These are phyloP conservation scores for Ceratocystis cubensis DNA, from an alignment of 2,329 filamentous ascomycete species.

Conservation along the genomic window DNA sequence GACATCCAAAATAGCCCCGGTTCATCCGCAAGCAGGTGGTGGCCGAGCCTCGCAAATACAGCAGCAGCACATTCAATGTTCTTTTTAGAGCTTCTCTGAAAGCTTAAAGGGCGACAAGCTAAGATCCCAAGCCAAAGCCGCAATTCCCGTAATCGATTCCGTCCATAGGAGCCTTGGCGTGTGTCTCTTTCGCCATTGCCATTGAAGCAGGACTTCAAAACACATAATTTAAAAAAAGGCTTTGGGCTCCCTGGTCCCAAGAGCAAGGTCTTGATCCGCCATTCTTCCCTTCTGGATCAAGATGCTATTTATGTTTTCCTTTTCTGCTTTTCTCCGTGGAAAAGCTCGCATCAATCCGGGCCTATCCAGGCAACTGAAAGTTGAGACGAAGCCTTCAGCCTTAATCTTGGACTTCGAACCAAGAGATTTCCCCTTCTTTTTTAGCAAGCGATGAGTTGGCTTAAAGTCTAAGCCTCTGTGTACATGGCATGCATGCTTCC, in stretches of 20 bases:
- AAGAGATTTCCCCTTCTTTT: neutral
- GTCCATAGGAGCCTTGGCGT: neutral
- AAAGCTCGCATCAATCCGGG: neutral
- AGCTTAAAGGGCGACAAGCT: neutral
- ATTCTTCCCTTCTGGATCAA: neutral
- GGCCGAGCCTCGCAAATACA: neutral
- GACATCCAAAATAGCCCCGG: neutral
- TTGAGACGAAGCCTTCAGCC: neutral
- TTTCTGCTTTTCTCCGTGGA: neutral
- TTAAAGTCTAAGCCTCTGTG: no score
- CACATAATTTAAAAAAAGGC: slow-evolving; percentile 1
- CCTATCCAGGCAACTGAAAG: neutral
- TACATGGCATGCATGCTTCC: no score
- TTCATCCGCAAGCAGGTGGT: neutral
- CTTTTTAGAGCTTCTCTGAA: neutral
- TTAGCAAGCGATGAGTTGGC: neutral
- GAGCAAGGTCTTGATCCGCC: neutral
- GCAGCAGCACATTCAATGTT: neutral
- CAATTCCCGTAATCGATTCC: neutral
- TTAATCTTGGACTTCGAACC: neutral
- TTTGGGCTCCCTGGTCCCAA: neutral
- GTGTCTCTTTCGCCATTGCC: neutral
- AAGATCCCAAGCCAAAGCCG: neutral
- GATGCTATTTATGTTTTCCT: neutral
- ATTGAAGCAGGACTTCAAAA: neutral